Evolutionary conservation across 2,329 filamentous ascomycete species (phyloP).

Genomic region (Fusarium luffae): DNA sequence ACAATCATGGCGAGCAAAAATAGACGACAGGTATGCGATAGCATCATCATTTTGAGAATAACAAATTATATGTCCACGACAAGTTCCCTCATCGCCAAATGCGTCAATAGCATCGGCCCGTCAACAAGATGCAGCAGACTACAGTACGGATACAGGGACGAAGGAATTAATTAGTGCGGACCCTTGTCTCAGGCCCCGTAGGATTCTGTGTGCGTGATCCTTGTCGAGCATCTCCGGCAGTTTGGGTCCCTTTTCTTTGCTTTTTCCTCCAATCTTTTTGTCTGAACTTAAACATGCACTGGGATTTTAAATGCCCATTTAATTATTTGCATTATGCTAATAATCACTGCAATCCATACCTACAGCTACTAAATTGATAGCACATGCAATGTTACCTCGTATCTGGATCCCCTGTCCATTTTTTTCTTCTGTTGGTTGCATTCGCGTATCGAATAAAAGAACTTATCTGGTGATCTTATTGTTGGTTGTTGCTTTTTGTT

Average conservation of each 20-base stretch:
- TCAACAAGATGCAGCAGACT: background rate
- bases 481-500: constrained; percentile 7
- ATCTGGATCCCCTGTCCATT: background rate
- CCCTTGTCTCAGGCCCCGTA: constrained; percentile 1
- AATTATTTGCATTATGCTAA: background rate
- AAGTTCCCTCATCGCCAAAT: background rate
- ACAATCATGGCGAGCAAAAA: constrained; percentile 3
- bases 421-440: background rate
- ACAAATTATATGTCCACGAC: background rate
- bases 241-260: constrained; percentile 17
- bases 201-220: background rate
- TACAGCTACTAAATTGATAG: background rate
- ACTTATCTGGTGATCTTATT: background rate
- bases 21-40: background rate
- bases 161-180: constrained; percentile 13
- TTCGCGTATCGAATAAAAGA: constrained; percentile 32
- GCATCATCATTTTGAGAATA: background rate
- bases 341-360: background rate
- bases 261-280: constrained; percentile 5
- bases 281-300: background rate
- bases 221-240: constrained; percentile 12
- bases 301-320: background rate
- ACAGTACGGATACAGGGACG: background rate
- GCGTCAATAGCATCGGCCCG: constrained; percentile 14
- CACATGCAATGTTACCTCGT: background rate